A percentile compares a stretch with the other conserved stretches of the same genome.
phyloP scores from a whole-genome alignment of 495 filamentous ascomycete species.

The Extremus antarcticus region DNA sequence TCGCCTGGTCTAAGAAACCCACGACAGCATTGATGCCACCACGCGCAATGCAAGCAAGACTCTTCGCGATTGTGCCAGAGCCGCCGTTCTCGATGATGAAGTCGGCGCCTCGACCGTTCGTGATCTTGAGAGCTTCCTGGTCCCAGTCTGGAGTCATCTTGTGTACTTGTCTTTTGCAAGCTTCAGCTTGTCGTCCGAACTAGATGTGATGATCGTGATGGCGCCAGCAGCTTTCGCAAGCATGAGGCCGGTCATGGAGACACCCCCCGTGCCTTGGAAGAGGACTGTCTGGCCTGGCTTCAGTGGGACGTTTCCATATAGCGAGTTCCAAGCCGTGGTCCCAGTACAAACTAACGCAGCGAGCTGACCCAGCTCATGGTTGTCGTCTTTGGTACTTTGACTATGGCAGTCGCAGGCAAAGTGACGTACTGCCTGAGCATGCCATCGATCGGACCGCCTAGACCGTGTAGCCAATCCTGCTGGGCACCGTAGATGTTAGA shows the following conservation, averaged over 20 bases:
- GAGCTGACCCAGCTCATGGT: conserved; percentile 26
- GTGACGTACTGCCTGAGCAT: conserved; percentile 27
- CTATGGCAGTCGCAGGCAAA: conserved; percentile 23
- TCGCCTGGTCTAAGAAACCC: not conserved
- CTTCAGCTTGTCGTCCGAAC: conserved; percentile 27
- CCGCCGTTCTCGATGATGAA: conserved; percentile 35
- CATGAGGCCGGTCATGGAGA: conserved; percentile 21
- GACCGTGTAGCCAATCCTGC: not conserved
- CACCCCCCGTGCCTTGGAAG: conserved; percentile 22
- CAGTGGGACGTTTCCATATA: conserved; percentile 11
- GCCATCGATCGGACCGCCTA: conserved; percentile 19
- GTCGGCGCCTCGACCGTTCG: conserved; percentile 32
- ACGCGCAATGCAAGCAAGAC: conserved; percentile 6
- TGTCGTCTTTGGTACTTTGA: conserved; percentile 22
- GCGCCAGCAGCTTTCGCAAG: conserved; percentile 22
- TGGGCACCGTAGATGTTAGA: conserved; percentile 8
- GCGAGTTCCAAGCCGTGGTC: conserved; percentile 23
- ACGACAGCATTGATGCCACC: not conserved
- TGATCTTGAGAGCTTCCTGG: conserved; percentile 28
- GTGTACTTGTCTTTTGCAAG: conserved; percentile 21
- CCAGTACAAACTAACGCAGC: conserved; percentile 24
- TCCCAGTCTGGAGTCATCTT: conserved; percentile 28
- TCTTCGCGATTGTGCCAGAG: conserved; percentile 15
- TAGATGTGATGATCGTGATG: conserved; percentile 33
- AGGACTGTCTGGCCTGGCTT: conserved; percentile 4